phyloP scores from a whole-genome alignment of 2,329 filamentous ascomycete species.

The Bimuria novae-zelandiae region DNA sequence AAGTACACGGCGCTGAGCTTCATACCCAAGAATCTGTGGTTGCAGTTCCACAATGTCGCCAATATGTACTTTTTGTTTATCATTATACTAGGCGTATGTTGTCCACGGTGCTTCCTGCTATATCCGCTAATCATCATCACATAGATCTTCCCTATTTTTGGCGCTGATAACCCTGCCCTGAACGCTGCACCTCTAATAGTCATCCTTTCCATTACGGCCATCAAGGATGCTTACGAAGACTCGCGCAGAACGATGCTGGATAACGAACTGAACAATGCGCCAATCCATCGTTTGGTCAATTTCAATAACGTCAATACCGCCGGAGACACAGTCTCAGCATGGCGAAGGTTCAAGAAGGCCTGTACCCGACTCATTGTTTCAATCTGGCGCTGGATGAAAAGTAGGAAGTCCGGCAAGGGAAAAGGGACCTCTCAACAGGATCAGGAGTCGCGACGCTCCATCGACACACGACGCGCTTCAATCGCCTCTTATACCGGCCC shows the following conservation, averaged over 20 bases:
- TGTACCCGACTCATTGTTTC: constrained; percentile 66
- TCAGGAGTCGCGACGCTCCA: constrained; percentile 67
- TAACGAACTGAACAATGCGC: constrained; percentile 93
- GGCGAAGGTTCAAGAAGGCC: constrained; percentile 91
- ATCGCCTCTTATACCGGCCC: constrained; percentile 57
- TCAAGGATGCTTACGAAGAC: constrained; percentile 96
- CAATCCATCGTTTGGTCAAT: constrained; percentile 84
- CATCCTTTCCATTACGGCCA: constrained; percentile 82
- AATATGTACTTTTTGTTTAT: constrained; percentile 98
- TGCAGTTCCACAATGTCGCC: constrained; percentile 97
- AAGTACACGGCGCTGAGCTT: constrained; percentile 98
- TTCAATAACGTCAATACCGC: constrained; percentile 94
- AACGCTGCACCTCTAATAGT: constrained; percentile 91
- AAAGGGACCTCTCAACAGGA: constrained; percentile 53
- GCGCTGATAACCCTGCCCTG: constrained; percentile 84
- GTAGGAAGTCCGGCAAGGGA: constrained; percentile 45
- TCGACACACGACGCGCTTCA: constrained; percentile 65
- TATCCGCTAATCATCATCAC: constrained; percentile 23
- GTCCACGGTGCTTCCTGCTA: constrained; percentile 14
- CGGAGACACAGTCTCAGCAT: constrained; percentile 81
- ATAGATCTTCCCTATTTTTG: constrained; percentile 96
- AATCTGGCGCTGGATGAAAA: constrained; percentile 56
- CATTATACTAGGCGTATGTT: constrained; percentile 88
- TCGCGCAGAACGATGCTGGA: constrained; percentile 90
- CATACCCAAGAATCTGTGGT: constrained; percentile 93